Evolutionary conservation across 1,284 basidiomycete genomes (phyloP), one percentile per base, ranked within the genome.

Genomic region (Leccinum solheimii): DNA sequence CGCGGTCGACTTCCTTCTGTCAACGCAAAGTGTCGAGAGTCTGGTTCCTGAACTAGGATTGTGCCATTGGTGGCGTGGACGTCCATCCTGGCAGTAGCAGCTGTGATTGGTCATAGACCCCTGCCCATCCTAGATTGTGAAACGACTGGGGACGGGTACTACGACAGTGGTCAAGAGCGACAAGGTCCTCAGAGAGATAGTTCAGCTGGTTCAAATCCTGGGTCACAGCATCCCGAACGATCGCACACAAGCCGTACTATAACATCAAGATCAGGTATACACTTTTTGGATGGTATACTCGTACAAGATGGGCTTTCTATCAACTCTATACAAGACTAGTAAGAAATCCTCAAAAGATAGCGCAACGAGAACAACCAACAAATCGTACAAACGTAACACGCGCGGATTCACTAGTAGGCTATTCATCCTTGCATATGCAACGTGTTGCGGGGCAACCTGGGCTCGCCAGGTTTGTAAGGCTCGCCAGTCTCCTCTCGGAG

Each of bases 401-500:
- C 13, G 13, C 48, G 19, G 26, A 23, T 50, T 40, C 32, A 30
- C 8, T 2, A 40, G 11, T 23, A 16, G 26, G 40, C 13, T 8
- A 8, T 59, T 59, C 30, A 81, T 13, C 77, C 83, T 68, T 84
- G 81, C 69, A 87, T 74, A 50, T 83, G 72, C 60, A 86, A 69
- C 9, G 75, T 75, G 55, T 70, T 80, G 62, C 90, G 83, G 48
- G 90, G 90, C 66, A 92, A 75, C 69, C 79, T 83, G 23, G 90
- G 86, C 73, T 92, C 90, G 23, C 79, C 86, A 30, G 78, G 75
- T 55, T 74, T 73, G 72, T 92, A 92, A 9, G 78, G 80, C 72
- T 91, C 86, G 30, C 84, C 84, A 50, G 86, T 89, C 75, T 92
- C 90, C 67, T 83, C 80, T 45, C 90, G 81, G 64, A 90, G 74